Base-by-base conservation (phyloP, 2,329 filamentous ascomycete genomes). In the Ceratocystiopsis sp. region DNA sequence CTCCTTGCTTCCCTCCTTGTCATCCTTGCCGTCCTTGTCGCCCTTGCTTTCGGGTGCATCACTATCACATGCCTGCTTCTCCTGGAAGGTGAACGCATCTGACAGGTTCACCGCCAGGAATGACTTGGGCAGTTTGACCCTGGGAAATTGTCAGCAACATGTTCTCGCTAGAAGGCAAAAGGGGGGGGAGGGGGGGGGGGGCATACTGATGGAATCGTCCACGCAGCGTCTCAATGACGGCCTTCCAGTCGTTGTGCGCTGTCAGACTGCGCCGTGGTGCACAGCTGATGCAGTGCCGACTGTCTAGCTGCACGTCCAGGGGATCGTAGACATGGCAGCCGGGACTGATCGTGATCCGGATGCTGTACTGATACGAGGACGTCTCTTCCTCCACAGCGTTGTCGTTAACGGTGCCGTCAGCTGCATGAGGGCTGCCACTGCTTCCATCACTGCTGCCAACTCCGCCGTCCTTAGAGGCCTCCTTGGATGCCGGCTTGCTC, bases 291-390 rank as follows among this genome's bases (percentile, higher is more conserved):
- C 86, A 93, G 59, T 98, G 91, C 54, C 91, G 84, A 53, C 84
- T 91, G 60, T 98, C 91, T 25, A 98, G 75, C 64, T 94, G 86
- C 51, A 98, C 87, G 57, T 98, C 89, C 25, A 98, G 70, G 6
- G 91, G 91, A 60, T 96, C 91, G 58, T 89, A 93, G 13, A 93
- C 87, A 61, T 98, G 91, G 55, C 89, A 96, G 12, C 91, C 91
- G 2, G 93, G 91, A 51, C 82, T 91, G 55, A 98, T 86, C 25
- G 84, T 91, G 58, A 98, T 95, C 46, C 89, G 81, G 58, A 98
- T 98, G 55, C 81, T 91, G 62, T 98, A 98, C 43, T 86, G 84
- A 61, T 89, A 95, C 2, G 77, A 78, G 61, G 17, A 61, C 13
- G 47, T 46, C 16, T 49, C 11, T 62, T 54, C 18, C 61, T 59